Evolutionary conservation across 139 green algal species (phyloP).

Genomic region (Bryopsis sp.): DNA sequence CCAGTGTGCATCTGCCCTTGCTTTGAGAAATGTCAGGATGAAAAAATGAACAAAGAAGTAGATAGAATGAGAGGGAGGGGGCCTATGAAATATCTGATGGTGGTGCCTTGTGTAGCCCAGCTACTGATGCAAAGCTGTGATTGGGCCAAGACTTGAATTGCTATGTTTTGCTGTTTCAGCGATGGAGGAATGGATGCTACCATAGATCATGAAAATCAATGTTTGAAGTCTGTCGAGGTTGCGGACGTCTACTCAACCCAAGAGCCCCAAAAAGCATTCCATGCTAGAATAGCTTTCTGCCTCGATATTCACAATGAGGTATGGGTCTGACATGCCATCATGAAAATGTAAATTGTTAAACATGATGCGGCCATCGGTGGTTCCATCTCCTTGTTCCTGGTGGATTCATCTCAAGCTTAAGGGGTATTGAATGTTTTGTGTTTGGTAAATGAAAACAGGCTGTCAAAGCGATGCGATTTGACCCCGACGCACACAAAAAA

Average conservation of each 20-base stretch:
- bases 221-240: slow-evolving; percentile 57
- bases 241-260: slow-evolving; percentile 69
- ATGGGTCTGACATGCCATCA: too few species aligned
- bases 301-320: slow-evolving; percentile 95
- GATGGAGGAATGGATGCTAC: slow-evolving; percentile 83
- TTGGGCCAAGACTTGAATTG: not conserved
- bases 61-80: too few species aligned
- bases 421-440: not conserved
- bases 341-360: slow-evolving; percentile 34
- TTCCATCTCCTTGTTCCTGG: not conserved
- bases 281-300: slow-evolving; percentile 92
- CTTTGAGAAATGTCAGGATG: too few species aligned
- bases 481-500: slow-evolving; percentile 37
- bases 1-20: too few species aligned
- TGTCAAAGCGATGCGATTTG: slow-evolving; percentile 56
- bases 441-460: slow-evolving; percentile 29
- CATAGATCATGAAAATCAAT: slow-evolving; percentile 69
- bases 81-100: too few species aligned
- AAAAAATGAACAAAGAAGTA: too few species aligned
- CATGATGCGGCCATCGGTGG: not conserved
- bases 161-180: slow-evolving; percentile 19
- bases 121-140: too few species aligned
- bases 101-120: too few species aligned
- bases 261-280: slow-evolving; percentile 74
- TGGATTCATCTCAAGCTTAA: too few species aligned